Conservation (phyloP, 352 stramenopile species). For the Elongisporangium undulatum region DNA sequence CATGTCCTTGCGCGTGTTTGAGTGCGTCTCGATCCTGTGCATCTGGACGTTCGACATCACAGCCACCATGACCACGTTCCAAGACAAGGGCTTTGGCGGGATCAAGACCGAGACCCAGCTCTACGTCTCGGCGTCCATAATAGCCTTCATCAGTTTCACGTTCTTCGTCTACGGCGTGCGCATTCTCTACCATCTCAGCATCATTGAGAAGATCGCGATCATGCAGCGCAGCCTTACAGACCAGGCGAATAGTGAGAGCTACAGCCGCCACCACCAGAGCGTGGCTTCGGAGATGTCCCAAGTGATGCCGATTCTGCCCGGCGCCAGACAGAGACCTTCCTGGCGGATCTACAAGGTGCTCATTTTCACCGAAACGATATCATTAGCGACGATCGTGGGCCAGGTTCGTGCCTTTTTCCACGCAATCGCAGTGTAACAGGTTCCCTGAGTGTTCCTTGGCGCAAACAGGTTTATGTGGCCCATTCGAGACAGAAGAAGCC, state of each 20-base stretch:
- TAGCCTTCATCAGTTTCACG: slow-evolving; percentile 15
- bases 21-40: slow-evolving; percentile 20
- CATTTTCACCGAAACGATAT: slow-evolving; percentile 15
- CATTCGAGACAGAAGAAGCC: slow-evolving; percentile 6
- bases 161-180: slow-evolving; percentile 29
- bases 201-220: background rate
- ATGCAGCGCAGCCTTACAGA: background rate
- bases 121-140: slow-evolving; percentile 11
- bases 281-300: background rate
- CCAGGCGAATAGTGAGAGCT: background rate
- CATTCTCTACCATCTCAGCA: slow-evolving; percentile 11
- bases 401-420: slow-evolving; percentile 11
- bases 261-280: background rate
- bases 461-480: slow-evolving; percentile 15
- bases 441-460: too few relatives aligned
- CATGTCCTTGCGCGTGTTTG: slow-evolving; percentile 19
- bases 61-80: slow-evolving; percentile 21
- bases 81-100: slow-evolving; percentile 29
- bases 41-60: slow-evolving; percentile 36
- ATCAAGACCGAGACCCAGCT: slow-evolving; percentile 23
- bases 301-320: background rate
- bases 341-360: slow-evolving; percentile 29
- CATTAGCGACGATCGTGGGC: slow-evolving; percentile 16
- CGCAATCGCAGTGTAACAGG: too few relatives aligned
- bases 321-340: slow-evolving; percentile 9